Conservation (phyloP, 78 protist genomes). For the Dictyostelium intermedium region DNA sequence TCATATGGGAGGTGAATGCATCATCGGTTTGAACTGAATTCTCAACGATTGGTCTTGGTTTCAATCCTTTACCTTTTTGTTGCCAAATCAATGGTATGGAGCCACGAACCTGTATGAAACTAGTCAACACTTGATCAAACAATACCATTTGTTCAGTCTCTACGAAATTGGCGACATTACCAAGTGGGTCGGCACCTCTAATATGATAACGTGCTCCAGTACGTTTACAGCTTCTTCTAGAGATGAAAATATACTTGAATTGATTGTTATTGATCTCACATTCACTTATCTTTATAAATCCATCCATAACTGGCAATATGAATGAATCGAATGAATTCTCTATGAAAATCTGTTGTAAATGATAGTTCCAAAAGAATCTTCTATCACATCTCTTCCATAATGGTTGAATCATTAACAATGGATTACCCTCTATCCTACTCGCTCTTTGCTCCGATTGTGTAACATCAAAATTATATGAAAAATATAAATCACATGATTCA, state of each 20-base stretch:
- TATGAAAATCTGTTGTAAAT: constrained; percentile 46
- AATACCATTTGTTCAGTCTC: constrained; percentile 82
- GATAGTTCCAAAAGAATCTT: constrained; percentile 70
- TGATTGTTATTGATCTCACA: constrained; percentile 66
- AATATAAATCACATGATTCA: constrained; percentile 76
- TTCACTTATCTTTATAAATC: constrained; percentile 57
- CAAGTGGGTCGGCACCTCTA: constrained; percentile 81
- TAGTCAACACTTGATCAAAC: constrained; percentile 46
- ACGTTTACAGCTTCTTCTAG: constrained; percentile 75
- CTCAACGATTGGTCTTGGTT: constrained; percentile 64
- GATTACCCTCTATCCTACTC: constrained; percentile 5
- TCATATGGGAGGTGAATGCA: constrained; percentile 72
- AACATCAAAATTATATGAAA: constrained; percentile 67
- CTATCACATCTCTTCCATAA: constrained; percentile 51
- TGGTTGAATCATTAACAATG: background rate
- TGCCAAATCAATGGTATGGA: constrained; percentile 82
- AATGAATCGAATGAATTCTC: constrained; percentile 41
- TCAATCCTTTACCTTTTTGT: constrained; percentile 66
- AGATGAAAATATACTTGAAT: constrained; percentile 63
- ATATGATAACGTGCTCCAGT: constrained; percentile 80
- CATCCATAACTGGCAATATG: constrained; percentile 80
- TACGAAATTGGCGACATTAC: constrained; percentile 84
- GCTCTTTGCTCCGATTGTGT: constrained; percentile 67
- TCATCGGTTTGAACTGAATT: constrained; percentile 24
- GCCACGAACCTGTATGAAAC: constrained; percentile 73